Evolutionary conservation across 2,329 filamentous ascomycete species (phyloP).

Genomic region (Ophiostoma quercus): DNA sequence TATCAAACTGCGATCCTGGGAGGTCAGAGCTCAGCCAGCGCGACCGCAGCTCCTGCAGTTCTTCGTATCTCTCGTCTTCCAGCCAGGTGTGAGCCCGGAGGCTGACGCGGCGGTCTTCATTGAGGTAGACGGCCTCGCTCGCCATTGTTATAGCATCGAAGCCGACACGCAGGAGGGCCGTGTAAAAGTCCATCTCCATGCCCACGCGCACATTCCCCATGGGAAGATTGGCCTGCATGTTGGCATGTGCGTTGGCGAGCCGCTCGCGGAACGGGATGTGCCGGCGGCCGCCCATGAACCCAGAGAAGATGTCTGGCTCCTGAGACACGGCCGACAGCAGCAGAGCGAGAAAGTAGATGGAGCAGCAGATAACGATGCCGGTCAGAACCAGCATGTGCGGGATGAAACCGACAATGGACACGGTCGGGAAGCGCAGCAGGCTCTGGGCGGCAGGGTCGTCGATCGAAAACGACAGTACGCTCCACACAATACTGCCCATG

Average conservation of each 20-base stretch:
- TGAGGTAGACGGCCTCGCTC: slow-evolving; percentile 91
- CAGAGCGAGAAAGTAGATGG: slow-evolving; percentile 74
- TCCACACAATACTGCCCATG: slow-evolving; percentile 79
- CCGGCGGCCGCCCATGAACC: background rate
- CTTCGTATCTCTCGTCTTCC: slow-evolving; percentile 76
- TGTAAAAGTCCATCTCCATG: slow-evolving; percentile 93
- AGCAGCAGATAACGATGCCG: slow-evolving; percentile 69
- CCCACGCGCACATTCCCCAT: slow-evolving; percentile 74
- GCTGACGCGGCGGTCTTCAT: slow-evolving; percentile 72
- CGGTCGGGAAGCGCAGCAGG: slow-evolving; percentile 81
- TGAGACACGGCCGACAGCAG: slow-evolving; percentile 60
- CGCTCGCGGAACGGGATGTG: slow-evolving; percentile 51
- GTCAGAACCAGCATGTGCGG: slow-evolving; percentile 82
- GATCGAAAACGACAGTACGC: slow-evolving; percentile 57
- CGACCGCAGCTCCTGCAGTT: slow-evolving; percentile 60
- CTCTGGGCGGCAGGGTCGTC: slow-evolving; percentile 58
- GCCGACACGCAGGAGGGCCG: slow-evolving; percentile 76
- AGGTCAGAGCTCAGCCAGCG: slow-evolving; percentile 47
- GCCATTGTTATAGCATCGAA: slow-evolving; percentile 88
- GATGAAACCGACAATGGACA: slow-evolving; percentile 91
- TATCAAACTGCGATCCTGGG: slow-evolving; percentile 47
- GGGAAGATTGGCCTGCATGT: slow-evolving; percentile 88
- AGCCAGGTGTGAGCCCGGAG: slow-evolving; percentile 80
- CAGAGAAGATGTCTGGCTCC: slow-evolving; percentile 25
- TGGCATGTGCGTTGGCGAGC: slow-evolving; percentile 67